A percentile compares a stretch with the other conserved stretches of the same genome.
Conservation (phyloP, 169 alveolate species). For the Plasmodium ovale region DNA sequence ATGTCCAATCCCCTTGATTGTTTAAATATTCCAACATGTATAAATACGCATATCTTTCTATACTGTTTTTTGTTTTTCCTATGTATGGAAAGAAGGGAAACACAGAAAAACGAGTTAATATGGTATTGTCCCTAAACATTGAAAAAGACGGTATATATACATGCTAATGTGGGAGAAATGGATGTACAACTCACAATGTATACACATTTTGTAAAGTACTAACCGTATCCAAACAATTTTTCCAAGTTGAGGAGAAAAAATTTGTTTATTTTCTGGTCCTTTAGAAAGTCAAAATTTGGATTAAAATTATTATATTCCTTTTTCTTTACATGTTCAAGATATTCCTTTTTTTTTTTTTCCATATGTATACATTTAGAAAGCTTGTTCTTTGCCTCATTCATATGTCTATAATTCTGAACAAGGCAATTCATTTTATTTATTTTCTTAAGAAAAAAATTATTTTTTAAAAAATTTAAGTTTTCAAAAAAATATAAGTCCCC, state of each 20-base stretch:
- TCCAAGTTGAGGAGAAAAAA: conserved; percentile 26
- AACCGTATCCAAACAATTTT: conserved; percentile 12
- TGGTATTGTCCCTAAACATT: too few relatives aligned
- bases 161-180: not conserved
- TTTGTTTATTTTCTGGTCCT: conserved; percentile 5
- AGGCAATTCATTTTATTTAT: conserved; percentile 45
- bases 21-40: conserved; percentile 19
- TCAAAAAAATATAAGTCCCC: conserved; percentile 48
- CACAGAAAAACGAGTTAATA: not conserved
- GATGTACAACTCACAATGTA: not conserved
- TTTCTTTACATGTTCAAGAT: not conserved
- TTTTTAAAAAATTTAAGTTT: conserved; percentile 36
- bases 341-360: not conserved
- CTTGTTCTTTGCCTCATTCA: conserved; percentile 12
- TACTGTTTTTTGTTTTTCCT: conserved; percentile 15
- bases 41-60: conserved; percentile 24
- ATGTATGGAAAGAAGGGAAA: not conserved
- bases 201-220: not conserved
- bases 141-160: not conserved
- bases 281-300: conserved; percentile 12
- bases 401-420: conserved; percentile 9
- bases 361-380: not conserved
- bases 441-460: conserved; percentile 20
- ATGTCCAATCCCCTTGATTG: not conserved
- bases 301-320: not conserved